Base-by-base conservation (phyloP, 1,139 yeast species). In the Scheffersomyces parashehatae region DNA sequence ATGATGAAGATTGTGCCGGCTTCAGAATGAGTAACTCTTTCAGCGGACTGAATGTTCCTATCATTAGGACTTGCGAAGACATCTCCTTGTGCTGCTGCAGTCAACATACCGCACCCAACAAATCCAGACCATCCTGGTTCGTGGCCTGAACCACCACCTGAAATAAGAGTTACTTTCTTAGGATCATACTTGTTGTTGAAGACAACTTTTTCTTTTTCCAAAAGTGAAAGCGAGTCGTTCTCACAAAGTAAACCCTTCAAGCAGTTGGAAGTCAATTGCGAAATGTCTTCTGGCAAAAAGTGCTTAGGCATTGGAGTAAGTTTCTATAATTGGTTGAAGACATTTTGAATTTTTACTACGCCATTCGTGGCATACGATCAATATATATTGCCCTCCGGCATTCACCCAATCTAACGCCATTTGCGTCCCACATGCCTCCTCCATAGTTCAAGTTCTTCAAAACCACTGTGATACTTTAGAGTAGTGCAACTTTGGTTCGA, bases 61-160 rank as follows among this genome's bases (percentile, higher is more conserved):
- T 71, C 68, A 46, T 67, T 68, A 20, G 79, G 79, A 37, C 72
- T 62, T 28, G 79, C 77, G 59, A 73, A 73, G 6, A 73, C 65
- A 42, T 72, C 74, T 16, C 79, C 79, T 51, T 70, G 72, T 16
- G 73, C 77, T 20, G 76, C 72, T 6, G 77, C 77, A 28, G 72
- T 56, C 30, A 73, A 58, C 75, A 74, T 70, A 1, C 77, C 78
- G 26, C 60, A 51, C 16, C 77, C 75, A 12, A 74, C 78, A 42
- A 70, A 65, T 1, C 77, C 78, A 38, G 68, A 58, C 63, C 70
- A 71, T 5, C 74, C 75, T 8, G 79, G 79, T 51, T 74, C 79
- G 46, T 73, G 79, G 13, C 79, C 79, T 8, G 76, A 67, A 4
- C 77, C 77, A 4, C 78, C 78, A 8, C 78, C 78, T 39, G 70